phyloP scores from a whole-genome alignment of 805 yeast species.

The Candida ortonii region DNA sequence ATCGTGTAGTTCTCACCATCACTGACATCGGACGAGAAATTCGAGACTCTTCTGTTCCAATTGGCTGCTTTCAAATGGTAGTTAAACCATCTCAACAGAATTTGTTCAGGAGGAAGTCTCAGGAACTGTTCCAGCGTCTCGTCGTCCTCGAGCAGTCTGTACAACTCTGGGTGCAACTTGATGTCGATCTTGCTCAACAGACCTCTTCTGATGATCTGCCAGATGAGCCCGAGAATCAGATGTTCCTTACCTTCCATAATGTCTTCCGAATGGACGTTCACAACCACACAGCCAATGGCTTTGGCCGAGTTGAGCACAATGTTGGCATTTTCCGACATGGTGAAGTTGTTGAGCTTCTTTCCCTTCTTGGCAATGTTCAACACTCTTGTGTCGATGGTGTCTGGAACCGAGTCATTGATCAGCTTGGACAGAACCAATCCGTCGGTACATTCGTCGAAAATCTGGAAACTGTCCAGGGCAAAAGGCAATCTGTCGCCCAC shows the following conservation, averaged over 20 bases:
- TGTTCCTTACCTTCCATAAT: slow-evolving; percentile 92
- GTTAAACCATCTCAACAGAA: slow-evolving; percentile 94
- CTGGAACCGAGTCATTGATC: slow-evolving; percentile 96
- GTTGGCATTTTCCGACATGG: slow-evolving; percentile 95
- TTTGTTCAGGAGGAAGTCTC: slow-evolving; percentile 96
- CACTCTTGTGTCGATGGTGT: slow-evolving; percentile 97
- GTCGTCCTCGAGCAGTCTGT: slow-evolving; percentile 90
- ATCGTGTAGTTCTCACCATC: slow-evolving; percentile 97
- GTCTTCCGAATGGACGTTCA: slow-evolving; percentile 94
- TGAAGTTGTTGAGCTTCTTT: slow-evolving; percentile 84
- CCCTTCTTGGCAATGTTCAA: slow-evolving; percentile 82
- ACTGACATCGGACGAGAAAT: slow-evolving; percentile 82
- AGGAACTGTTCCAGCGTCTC: slow-evolving; percentile 96
- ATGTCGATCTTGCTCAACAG: slow-evolving; percentile 92
- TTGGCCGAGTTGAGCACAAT: slow-evolving; percentile 97
- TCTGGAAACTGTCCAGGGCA: slow-evolving; percentile 90
- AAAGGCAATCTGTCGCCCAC: slow-evolving; percentile 85
- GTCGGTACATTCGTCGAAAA: slow-evolving; percentile 95
- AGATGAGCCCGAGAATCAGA: slow-evolving; percentile 82
- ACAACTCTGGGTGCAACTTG: slow-evolving; percentile 92
- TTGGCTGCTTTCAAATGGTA: slow-evolving; percentile 92
- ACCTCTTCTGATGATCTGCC: slow-evolving; percentile 98
- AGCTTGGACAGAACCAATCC: slow-evolving; percentile 90
- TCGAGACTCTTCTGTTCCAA: slow-evolving; percentile 79
- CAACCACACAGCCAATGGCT: slow-evolving; percentile 98